phyloP scores from a whole-genome alignment of 1,139 yeast genomes.

The Schwanniomyces etchellsii region DNA sequence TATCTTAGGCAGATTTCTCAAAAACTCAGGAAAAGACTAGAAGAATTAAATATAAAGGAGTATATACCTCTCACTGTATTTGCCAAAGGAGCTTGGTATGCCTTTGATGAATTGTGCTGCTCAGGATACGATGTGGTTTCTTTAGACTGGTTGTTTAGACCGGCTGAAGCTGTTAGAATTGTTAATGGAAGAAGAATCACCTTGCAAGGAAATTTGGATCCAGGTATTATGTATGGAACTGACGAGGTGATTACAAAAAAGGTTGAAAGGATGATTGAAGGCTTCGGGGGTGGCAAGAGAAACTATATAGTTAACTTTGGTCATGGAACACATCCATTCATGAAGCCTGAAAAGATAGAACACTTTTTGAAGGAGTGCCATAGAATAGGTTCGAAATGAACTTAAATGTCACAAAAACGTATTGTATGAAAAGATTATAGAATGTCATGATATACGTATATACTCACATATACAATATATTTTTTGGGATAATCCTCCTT shows the following conservation, averaged over 20 bases:
- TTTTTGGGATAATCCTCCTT: too few relatives aligned
- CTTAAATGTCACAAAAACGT: constrained; percentile 6
- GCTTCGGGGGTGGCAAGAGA: constrained; percentile 89
- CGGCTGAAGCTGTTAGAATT: constrained; percentile 78
- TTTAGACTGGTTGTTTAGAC: constrained; percentile 86
- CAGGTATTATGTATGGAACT: constrained; percentile 90
- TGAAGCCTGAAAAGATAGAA: constrained; percentile 85
- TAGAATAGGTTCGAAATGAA: constrained; percentile 49
- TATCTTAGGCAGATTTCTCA: constrained; percentile 73
- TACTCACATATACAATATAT: too few relatives aligned
- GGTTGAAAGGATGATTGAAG: constrained; percentile 81
- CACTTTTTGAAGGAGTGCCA: constrained; percentile 87
- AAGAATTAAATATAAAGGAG: constrained; percentile 65
- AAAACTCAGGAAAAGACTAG: constrained; percentile 62
- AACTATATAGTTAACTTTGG: constrained; percentile 92
- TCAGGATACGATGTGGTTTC: constrained; percentile 87
- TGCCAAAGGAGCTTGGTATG: constrained; percentile 98
- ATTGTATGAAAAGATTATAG: not conserved
- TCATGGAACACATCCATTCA: constrained; percentile 96
- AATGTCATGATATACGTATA: too few relatives aligned
- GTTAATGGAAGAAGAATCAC: constrained; percentile 72
- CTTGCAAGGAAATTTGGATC: constrained; percentile 93
- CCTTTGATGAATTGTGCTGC: constrained; percentile 77
- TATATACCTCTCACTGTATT: constrained; percentile 83
- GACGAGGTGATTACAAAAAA: constrained; percentile 72